A percentile compares a stretch with the other conserved stretches of the same genome.
These are phyloP conservation scores for Galerina sulciceps DNA, from an alignment of 768 basidiomycete species.

Conservation along the genomic window DNA sequence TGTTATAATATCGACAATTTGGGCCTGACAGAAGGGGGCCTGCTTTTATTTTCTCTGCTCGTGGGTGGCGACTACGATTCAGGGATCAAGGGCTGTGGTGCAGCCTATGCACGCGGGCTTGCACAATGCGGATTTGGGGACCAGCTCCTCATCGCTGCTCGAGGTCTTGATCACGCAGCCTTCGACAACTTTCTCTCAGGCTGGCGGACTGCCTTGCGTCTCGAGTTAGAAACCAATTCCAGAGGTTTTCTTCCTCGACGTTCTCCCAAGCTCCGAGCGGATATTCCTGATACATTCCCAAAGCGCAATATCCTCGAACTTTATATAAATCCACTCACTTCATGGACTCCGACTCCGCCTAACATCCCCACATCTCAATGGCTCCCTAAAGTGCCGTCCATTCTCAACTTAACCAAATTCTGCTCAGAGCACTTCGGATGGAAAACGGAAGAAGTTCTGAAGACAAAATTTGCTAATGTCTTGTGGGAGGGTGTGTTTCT, in stretches of 20 bases:
- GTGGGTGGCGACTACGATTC: neutral
- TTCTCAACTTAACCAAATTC: neutral
- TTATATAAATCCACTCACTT: slow-evolving; percentile 2
- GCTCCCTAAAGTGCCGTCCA: neutral
- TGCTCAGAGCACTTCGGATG: neutral
- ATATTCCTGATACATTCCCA: slow-evolving; percentile 1
- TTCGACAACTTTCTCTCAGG: neutral
- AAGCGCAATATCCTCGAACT: neutral
- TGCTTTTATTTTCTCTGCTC: neutral
- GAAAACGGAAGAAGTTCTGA: neutral
- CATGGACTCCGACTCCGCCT: neutral
- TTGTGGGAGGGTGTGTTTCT: neutral
- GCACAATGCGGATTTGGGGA: slow-evolving; percentile 63
- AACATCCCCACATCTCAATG: neutral
- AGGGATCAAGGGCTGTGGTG: neutral
- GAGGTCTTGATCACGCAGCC: too few species aligned
- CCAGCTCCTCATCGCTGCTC: slow-evolving; percentile 28
- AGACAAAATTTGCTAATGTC: neutral
- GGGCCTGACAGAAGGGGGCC: neutral
- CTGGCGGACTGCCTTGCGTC: neutral
- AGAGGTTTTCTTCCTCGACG: neutral
- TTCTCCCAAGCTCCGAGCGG: neutral
- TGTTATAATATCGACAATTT: neutral
- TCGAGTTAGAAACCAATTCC: neutral
- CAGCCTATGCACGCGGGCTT: neutral